Evolutionary conservation across 2,329 filamentous ascomycete genomes (phyloP).

Genomic region (Nigrospora oryzae): DNA sequence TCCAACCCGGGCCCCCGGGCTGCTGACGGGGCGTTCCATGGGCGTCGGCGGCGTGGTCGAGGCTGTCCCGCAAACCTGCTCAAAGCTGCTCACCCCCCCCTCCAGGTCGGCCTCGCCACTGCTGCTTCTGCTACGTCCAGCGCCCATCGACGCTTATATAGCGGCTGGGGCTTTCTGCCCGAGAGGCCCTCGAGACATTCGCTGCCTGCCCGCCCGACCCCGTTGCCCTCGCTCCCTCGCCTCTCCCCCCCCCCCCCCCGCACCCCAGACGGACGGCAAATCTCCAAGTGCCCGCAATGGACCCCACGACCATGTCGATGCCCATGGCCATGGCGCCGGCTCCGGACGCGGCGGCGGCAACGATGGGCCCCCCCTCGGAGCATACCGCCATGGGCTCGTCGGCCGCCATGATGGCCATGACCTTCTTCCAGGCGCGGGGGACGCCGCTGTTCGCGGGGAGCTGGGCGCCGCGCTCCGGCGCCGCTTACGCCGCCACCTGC

Average conservation of each 20-base stretch:
- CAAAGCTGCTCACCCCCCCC: background rate
- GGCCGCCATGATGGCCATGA: constrained; percentile 32
- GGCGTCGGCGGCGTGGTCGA: too few relatives aligned
- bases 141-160: too few relatives aligned
- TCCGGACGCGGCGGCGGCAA: too few relatives aligned
- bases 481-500: constrained; percentile 55
- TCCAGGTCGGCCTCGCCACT: background rate
- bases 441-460: constrained; percentile 49
- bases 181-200: too few relatives aligned
- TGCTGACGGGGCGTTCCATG: background rate
- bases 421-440: constrained; percentile 41
- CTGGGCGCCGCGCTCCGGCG: constrained; percentile 49
- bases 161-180: too few relatives aligned
- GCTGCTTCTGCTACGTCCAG: too few relatives aligned
- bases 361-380: background rate
- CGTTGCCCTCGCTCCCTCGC: too few relatives aligned
- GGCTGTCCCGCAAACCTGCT: background rate
- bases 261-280: too few relatives aligned
- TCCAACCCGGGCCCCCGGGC: background rate
- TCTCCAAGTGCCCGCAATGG: background rate
- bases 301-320: background rate
- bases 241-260: too few relatives aligned
- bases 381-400: background rate
- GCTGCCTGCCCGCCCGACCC: too few relatives aligned
- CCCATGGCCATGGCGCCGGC: background rate